These are phyloP conservation scores for Chrysanthemum lavandulifolium DNA, from an alignment of 129 eudicot species.

Conservation along the genomic window DNA sequence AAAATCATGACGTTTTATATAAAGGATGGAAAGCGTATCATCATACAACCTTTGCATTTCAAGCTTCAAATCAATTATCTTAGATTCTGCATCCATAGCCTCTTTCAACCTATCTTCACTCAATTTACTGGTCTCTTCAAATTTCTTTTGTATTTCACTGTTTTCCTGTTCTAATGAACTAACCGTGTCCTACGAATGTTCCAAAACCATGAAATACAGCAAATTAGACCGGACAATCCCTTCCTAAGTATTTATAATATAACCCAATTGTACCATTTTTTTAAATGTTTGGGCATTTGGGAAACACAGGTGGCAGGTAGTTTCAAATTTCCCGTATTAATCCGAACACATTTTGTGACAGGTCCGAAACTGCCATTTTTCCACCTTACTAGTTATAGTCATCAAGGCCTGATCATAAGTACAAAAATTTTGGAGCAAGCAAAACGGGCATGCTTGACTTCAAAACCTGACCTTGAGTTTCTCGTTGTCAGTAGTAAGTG, in stretches of 20 bases:
- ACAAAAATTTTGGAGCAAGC: not conserved
- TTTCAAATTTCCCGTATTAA: not conserved
- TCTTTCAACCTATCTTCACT: constrained; percentile 66
- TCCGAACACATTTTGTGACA: not conserved
- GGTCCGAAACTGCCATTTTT: not conserved
- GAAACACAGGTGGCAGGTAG: not conserved
- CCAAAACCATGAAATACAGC: constrained; percentile 19
- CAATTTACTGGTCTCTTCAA: constrained; percentile 56
- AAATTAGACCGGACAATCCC: not conserved
- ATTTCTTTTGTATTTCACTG: constrained; percentile 63
- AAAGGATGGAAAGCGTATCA: not conserved
- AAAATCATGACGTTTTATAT: not conserved
- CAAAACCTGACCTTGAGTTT: constrained; percentile 61
- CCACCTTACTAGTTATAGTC: not conserved
- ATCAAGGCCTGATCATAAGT: not conserved
- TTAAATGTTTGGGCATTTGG: not conserved
- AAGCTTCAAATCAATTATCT: constrained; percentile 67
- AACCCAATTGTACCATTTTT: not conserved
- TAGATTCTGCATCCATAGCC: constrained; percentile 67
- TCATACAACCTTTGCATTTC: constrained; percentile 61
- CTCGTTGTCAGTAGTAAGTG: constrained; percentile 64
- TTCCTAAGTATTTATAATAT: too few species aligned
- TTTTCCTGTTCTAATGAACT: constrained; percentile 56
- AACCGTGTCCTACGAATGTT: constrained; percentile 47
- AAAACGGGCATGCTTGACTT: constrained; percentile 8